Base-by-base conservation (phyloP, 495 filamentous ascomycete species). In the Talaromyces proteolyticus region DNA sequence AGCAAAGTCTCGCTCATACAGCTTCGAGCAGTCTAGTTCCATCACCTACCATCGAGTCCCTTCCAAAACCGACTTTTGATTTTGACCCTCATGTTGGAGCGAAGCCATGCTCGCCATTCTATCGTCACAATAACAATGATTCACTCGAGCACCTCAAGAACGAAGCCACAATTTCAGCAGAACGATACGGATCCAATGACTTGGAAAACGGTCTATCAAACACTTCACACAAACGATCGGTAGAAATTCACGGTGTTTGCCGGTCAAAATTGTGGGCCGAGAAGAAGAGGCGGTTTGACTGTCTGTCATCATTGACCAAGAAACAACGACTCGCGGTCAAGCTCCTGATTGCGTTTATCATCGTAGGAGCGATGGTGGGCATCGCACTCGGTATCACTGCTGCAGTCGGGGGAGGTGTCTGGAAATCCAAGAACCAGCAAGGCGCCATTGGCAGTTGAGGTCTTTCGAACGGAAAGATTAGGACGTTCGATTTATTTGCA, bases 351-450 rank as follows among this genome's bases (percentile, higher is more conserved):
- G 80, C 77, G 0, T 51, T 85, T 16, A 47, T 83, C 18, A 67
- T 80, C 3, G 61, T 85, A n/a, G 83, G 74, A 3, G 67, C 68
- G 19, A 81, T 81, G 57, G 75, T 84, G 12, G 81, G 75, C 1
- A 69, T 87, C 40, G 81, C 80, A 19, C 55, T 87, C 50, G 83
- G 83, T 6, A 83, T 87, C 48, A 79, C 73, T 4, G 74, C 67
- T 24, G 79, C 78, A 3, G 81, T 85, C 1, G 79, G 79, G 24
- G 80, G 77, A 7, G 78, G 79, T 1, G 73, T 78, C 11, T 84
- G 79, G 74, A 73, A 62, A 49, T 62, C 54, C 1, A 58, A 63
- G 47, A 50, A 69, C 10, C 53, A 61, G 22, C 59, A 66, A 21
- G 57, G 55, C 14, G 44, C 54, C 0, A 57, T 59, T 51, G 56